A percentile compares a stretch with the other conserved stretches of the same genome.
These are phyloP conservation scores for Syncephalastrum racemosum DNA, from an alignment of 371 early-diverging fungal species.

Conservation along the genomic window DNA sequence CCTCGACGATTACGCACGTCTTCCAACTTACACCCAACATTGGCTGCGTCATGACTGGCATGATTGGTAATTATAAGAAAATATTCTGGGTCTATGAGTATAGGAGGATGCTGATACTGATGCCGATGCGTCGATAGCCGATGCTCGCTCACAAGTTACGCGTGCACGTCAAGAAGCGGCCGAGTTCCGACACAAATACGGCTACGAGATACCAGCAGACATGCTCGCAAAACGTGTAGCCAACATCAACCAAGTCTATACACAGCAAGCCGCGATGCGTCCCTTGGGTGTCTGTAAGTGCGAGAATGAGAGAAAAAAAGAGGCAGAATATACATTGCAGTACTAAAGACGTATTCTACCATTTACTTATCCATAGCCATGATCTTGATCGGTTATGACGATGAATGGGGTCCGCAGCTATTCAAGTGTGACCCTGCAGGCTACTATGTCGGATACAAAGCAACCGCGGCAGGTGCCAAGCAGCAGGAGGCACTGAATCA, in stretches of 20 bases:
- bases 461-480: slow-evolving; percentile 96
- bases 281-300: slow-evolving; percentile 94
- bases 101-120: background rate
- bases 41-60: slow-evolving; percentile 98
- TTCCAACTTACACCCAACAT: slow-evolving; percentile 92
- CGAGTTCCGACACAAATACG: slow-evolving; percentile 97
- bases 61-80: slow-evolving; percentile 62
- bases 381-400: slow-evolving; percentile 95
- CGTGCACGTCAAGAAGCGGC: slow-evolving; percentile 96
- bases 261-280: slow-evolving; percentile 98
- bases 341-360: too few relatives aligned
- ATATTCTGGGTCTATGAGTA: background rate
- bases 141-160: slow-evolving; percentile 90
- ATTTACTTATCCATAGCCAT: slow-evolving; percentile 83
- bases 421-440: slow-evolving; percentile 99
- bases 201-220: slow-evolving; percentile 96
- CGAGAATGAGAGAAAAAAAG: background rate
- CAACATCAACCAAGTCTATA: slow-evolving; percentile 97
- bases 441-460: slow-evolving; percentile 95
- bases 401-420: slow-evolving; percentile 93
- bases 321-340: background rate
- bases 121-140: slow-evolving; percentile 56
- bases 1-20: slow-evolving; percentile 91
- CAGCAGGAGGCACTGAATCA: slow-evolving; percentile 96
- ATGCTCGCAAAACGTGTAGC: slow-evolving; percentile 97